Evolutionary conservation across 805 yeast species (phyloP), one percentile per base, ranked within the genome.

Genomic region (Brettanomyces anomalus): DNA sequence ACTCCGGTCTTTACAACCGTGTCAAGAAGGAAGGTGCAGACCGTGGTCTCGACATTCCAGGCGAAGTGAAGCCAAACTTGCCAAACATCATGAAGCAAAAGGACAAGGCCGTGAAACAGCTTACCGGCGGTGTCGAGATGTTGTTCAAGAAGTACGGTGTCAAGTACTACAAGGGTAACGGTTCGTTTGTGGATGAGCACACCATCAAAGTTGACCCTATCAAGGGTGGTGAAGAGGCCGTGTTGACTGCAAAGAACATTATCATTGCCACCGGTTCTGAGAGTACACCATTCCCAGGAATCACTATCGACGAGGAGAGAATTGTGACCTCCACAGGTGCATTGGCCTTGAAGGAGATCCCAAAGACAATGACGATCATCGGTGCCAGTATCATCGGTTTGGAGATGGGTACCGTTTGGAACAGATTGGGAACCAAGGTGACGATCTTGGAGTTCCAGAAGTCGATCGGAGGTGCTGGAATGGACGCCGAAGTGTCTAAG

Each of bases 321-420:
- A 93, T 93, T 54, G 97, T 93, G 43, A 75, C 95, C 32, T 88
- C 97, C 28, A 93, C 99, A 38, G 99, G 99, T 57, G 85, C 86
- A 46, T 70, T 93, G 45, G 66, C 83, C 19, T 74, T 93, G 56
- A 76, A 77, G 64, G 96, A 89, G 72, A 74, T 93, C 46, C 99
- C 99, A 61, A 88, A 93, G 75, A 80, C 74, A 64, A 59, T 93
- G 61, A 83, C 90, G 53, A 80, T 93, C 68, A 90, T 93, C 58
- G 99, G 99, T 64, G 99, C 96, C 70, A 98, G 99, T 75, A 90
- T 93, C 71, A 93, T 93, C 64, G 99, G 99, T 61, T 78, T 93
- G 55, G 99, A 93, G 73, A 93, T 93, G 96, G 98, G 96, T 50
- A 89, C 97, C 20, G 99, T 93, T 39, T 93, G 94, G 82, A 71